A percentile compares a stretch with the other conserved stretches of the same genome.
Evolutionary conservation across 495 filamentous ascomycete species (phyloP).

Genomic region (Monascus purpureus): DNA sequence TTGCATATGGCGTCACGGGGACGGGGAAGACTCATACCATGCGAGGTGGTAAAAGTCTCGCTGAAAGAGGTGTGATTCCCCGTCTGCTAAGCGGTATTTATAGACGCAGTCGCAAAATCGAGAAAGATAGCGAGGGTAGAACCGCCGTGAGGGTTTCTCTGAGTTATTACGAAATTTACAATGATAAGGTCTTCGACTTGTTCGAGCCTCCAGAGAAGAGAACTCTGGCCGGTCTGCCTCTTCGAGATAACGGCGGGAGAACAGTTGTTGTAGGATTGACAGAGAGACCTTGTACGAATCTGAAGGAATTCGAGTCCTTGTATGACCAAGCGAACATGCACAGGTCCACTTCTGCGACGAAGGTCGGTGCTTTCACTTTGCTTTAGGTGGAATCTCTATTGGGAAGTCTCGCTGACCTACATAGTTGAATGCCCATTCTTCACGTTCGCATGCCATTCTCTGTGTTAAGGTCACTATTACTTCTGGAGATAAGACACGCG

Average conservation of each 20-base stretch:
- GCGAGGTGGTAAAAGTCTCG: constrained; percentile 80
- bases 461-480: constrained; percentile 75
- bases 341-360: constrained; percentile 81
- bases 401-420: constrained; percentile 6
- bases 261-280: constrained; percentile 86
- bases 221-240: constrained; percentile 66
- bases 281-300: constrained; percentile 66
- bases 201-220: constrained; percentile 87
- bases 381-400: not conserved
- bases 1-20: constrained; percentile 91
- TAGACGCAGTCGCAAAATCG: constrained; percentile 69
- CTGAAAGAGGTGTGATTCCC: constrained; percentile 85
- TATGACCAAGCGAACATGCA: constrained; percentile 95
- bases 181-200: constrained; percentile 87
- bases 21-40: constrained; percentile 98
- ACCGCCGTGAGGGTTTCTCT: constrained; percentile 65
- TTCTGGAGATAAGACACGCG: constrained; percentile 52
- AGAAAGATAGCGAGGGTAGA: constrained; percentile 65
- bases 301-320: constrained; percentile 84
- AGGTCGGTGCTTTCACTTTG: constrained; percentile 29
- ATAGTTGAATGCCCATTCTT: constrained; percentile 82
- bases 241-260: constrained; percentile 80
- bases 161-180: constrained; percentile 98
- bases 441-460: constrained; percentile 83
- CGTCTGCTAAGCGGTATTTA: constrained; percentile 79